Evolutionary conservation across 441 rosid genomes (phyloP).

Genomic region (Daphne laureola): DNA sequence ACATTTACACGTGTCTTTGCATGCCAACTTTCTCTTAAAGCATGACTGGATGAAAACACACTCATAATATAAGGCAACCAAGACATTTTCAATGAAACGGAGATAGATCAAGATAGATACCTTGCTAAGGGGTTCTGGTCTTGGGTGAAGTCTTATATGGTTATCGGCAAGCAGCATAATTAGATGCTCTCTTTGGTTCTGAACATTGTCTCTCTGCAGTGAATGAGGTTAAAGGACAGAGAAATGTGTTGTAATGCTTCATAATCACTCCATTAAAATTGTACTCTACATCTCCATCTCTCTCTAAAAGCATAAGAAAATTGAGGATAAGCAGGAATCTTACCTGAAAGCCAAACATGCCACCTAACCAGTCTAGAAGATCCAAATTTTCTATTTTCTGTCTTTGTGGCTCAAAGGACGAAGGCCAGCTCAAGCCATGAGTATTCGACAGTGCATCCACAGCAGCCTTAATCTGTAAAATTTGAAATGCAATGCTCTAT

Average conservation of each 20-base stretch:
- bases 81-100: not conserved
- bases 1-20: too few relatives aligned
- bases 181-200: constrained; percentile 97
- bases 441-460: constrained; percentile 87
- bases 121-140: constrained; percentile 92
- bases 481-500: constrained; percentile 14
- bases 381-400: constrained; percentile 84
- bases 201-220: constrained; percentile 82
- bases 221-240: constrained; percentile 16
- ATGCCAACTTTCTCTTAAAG: too few relatives aligned
- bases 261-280: not conserved
- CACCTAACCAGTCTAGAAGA: constrained; percentile 95
- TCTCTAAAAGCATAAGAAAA: constrained; percentile 1
- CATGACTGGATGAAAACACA: too few relatives aligned
- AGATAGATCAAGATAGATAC: constrained; percentile 28
- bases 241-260: constrained; percentile 9
- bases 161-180: constrained; percentile 80
- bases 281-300: not conserved
- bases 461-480: constrained; percentile 74
- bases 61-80: too few relatives aligned
- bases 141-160: constrained; percentile 82
- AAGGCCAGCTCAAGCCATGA: constrained; percentile 83
- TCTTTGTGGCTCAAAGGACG: constrained; percentile 72
- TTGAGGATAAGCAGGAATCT: constrained; percentile 12
- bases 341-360: constrained; percentile 99